Conservation (phyloP, 495 filamentous ascomycete species). For the Trichoderma parareesei region DNA sequence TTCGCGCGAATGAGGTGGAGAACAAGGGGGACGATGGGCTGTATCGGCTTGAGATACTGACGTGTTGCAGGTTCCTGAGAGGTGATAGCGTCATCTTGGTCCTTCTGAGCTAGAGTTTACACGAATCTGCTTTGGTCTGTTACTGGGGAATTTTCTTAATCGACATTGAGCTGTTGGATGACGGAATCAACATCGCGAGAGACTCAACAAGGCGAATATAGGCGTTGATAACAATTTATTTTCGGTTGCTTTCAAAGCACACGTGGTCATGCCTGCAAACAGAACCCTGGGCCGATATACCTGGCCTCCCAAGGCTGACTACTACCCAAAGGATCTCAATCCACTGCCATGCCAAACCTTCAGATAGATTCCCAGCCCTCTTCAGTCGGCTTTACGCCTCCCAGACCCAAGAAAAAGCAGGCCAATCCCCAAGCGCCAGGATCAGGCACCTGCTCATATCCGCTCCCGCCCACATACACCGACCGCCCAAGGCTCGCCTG, state of each 20-base stretch:
- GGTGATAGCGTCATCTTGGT: constrained; percentile 94
- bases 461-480: constrained; percentile 86
- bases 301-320: too few relatives aligned
- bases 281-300: constrained; percentile 16
- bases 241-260: not conserved
- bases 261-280: constrained; percentile 11
- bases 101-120: constrained; percentile 57
- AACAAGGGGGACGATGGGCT: not conserved
- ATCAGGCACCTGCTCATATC: constrained; percentile 75
- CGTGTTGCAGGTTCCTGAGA: constrained; percentile 66
- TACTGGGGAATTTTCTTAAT: not conserved
- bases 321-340: too few relatives aligned
- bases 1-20: not conserved
- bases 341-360: not conserved
- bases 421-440: constrained; percentile 83
- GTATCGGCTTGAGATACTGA: constrained; percentile 15
- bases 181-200: not conserved
- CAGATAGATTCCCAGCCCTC: constrained; percentile 23
- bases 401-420: constrained; percentile 72
- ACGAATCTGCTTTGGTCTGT: not conserved
- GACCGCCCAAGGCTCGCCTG: constrained; percentile 76
- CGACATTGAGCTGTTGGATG: constrained; percentile 3
- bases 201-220: not conserved
- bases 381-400: constrained; percentile 32
- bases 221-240: constrained; percentile 13